Evolutionary conservation across 768 basidiomycete genomes (phyloP).

Genomic region (Boletus huronensis): DNA sequence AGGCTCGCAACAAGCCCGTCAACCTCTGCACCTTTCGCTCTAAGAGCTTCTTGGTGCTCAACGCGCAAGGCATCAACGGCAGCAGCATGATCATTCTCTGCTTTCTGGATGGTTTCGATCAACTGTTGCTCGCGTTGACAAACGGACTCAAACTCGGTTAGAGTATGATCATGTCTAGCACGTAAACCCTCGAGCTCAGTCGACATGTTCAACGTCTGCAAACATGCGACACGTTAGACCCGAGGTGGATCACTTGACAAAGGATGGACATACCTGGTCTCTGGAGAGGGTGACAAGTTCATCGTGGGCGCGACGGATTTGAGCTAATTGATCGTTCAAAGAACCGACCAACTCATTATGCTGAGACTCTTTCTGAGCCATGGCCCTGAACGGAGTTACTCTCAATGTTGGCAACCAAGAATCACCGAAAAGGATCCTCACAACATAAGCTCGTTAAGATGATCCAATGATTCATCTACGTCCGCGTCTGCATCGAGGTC

Average conservation of each 20-base stretch:
- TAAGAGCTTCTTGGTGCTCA: constrained; percentile 44
- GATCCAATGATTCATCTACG: constrained; percentile 68
- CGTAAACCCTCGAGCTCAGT: constrained; percentile 77
- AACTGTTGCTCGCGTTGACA: constrained; percentile 57
- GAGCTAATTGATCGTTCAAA: constrained; percentile 62
- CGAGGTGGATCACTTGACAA: not conserved
- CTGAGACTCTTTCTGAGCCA: constrained; percentile 94
- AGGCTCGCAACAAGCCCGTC: constrained; percentile 42
- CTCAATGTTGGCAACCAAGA: constrained; percentile 7
- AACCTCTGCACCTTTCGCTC: constrained; percentile 40
- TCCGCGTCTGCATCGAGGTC: constrained; percentile 35
- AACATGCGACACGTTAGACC: not conserved
- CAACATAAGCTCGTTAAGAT: constrained; percentile 92
- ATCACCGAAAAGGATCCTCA: constrained; percentile 38
- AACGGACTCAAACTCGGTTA: constrained; percentile 51
- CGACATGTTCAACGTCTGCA: constrained; percentile 81
- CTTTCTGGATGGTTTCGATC: constrained; percentile 44
- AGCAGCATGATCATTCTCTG: constrained; percentile 46
- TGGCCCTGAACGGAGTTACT: constrained; percentile 55
- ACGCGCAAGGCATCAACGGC: constrained; percentile 46
- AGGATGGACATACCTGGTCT: constrained; percentile 62
- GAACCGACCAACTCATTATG: constrained; percentile 79
- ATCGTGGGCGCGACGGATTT: constrained; percentile 76
- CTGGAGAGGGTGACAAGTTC: constrained; percentile 76
- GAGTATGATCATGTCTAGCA: constrained; percentile 51